Evolutionary conservation across 2,329 filamentous ascomycete genomes (phyloP).

Genomic region (Neofusicoccum sp.): DNA sequence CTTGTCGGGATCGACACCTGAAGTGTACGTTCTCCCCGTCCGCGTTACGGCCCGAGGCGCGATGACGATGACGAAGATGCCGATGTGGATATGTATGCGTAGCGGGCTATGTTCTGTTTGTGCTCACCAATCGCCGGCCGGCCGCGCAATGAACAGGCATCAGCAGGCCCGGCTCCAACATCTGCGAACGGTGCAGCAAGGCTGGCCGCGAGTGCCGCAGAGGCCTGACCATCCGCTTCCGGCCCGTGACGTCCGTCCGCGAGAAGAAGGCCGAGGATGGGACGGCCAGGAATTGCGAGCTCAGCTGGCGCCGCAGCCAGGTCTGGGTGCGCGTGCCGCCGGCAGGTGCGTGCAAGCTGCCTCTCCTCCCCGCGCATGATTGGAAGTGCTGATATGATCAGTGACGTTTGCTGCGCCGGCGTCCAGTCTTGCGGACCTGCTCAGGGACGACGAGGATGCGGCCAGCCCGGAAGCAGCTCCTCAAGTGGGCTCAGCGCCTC

Average conservation of each 20-base stretch:
- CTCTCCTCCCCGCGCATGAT: too few species aligned
- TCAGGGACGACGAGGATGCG: neutral
- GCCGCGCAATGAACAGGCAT: neutral
- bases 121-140: neutral
- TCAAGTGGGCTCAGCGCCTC: neutral
- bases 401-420: conserved; percentile 13
- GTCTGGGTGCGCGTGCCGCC: conserved; percentile 13
- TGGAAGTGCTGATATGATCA: neutral
- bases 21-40: conserved; percentile 1
- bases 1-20: conserved; percentile 9
- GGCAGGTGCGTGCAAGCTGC: neutral
- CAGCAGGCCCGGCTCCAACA: neutral
- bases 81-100: too few species aligned
- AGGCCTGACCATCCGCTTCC: conserved; percentile 18
- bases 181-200: conserved; percentile 8
- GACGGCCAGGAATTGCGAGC: neutral
- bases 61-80: too few species aligned
- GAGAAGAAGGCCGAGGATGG: conserved; percentile 1
- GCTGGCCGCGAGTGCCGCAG: conserved; percentile 11
- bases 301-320: conserved; percentile 5
- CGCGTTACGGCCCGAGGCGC: neutral
- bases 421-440: conserved; percentile 7
- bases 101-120: neutral
- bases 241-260: conserved; percentile 17
- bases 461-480: neutral